These are phyloP conservation scores for Penicillium taxi DNA, from an alignment of 495 filamentous ascomycete species.

Conservation along the genomic window DNA sequence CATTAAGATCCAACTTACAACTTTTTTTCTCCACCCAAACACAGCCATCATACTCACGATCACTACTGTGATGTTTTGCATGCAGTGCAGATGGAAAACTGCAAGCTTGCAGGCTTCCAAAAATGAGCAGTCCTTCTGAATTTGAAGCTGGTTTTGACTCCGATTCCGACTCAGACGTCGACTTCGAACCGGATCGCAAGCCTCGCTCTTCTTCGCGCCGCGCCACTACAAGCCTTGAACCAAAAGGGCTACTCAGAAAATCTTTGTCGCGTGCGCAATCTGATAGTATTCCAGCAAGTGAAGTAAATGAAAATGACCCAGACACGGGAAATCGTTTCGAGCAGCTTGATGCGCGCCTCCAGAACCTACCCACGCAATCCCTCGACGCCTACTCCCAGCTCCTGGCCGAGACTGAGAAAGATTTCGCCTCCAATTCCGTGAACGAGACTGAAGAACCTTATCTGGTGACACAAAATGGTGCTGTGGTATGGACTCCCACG, in stretches of 20 bases:
- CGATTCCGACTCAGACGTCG: conserved; percentile 20
- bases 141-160: conserved; percentile 28
- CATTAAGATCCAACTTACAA: conserved; percentile 6
- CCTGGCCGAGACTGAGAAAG: conserved; percentile 47
- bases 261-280: too few relatives aligned
- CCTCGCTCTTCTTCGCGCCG: conserved; percentile 10
- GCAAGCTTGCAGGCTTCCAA: conserved; percentile 19
- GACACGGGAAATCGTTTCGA: conserved; percentile 4
- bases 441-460: conserved; percentile 11
- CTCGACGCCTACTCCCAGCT: conserved; percentile 46
- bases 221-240: too few relatives aligned
- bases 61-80: conserved; percentile 24
- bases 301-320: background rate
- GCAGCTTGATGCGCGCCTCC: conserved; percentile 1
- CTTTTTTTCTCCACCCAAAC: conserved; percentile 2
- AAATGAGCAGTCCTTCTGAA: conserved; percentile 33
- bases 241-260: too few relatives aligned
- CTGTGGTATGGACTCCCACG: conserved; percentile 54
- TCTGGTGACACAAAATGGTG: conserved; percentile 52
- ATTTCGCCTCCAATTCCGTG: conserved; percentile 17
- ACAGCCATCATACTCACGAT: conserved; percentile 2
- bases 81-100: conserved; percentile 7
- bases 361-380: conserved; percentile 1
- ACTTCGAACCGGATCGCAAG: conserved; percentile 1
- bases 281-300: too few relatives aligned